A percentile compares a stretch with the other conserved stretches of the same genome.
Evolutionary conservation across 1,284 basidiomycete genomes (phyloP).

Genomic region (Ustilago trichophora): DNA sequence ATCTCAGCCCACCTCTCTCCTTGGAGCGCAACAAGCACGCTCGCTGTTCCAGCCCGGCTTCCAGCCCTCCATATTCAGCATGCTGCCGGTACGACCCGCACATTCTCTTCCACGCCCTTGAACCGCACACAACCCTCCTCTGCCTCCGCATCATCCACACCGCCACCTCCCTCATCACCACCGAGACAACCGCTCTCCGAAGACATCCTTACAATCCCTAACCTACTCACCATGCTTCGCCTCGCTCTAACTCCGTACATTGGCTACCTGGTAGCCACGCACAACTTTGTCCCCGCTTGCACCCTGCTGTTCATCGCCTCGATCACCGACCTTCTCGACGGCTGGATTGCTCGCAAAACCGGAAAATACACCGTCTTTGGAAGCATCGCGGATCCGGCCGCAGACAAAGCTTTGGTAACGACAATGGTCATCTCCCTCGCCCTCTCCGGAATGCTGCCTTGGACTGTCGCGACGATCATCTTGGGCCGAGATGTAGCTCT

Average conservation of each 20-base stretch:
- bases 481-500: constrained; percentile 88
- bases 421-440: constrained; percentile 88
- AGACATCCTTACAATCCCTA: constrained; percentile 95
- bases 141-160: constrained; percentile 66
- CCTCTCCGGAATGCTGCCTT: constrained; percentile 82
- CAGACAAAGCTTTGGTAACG: constrained; percentile 95
- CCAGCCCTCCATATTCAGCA: neutral
- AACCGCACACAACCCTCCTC: constrained; percentile 64
- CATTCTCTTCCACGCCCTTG: neutral
- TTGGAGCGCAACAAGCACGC: neutral
- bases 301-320: constrained; percentile 86
- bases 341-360: constrained; percentile 87
- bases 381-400: constrained; percentile 93
- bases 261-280: constrained; percentile 88
- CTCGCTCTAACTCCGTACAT: constrained; percentile 88
- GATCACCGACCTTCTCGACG: constrained; percentile 89
- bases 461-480: constrained; percentile 84
- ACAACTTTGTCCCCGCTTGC: constrained; percentile 81
- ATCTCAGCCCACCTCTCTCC: too few relatives aligned
- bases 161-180: constrained; percentile 62
- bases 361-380: constrained; percentile 78
- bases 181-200: constrained; percentile 70
- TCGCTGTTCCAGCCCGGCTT: neutral
- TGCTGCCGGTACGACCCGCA: neutral
- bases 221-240: constrained; percentile 84